Evolutionary conservation across 169 alveolate species (phyloP).

Genomic region (Plasmodium falciparum): DNA sequence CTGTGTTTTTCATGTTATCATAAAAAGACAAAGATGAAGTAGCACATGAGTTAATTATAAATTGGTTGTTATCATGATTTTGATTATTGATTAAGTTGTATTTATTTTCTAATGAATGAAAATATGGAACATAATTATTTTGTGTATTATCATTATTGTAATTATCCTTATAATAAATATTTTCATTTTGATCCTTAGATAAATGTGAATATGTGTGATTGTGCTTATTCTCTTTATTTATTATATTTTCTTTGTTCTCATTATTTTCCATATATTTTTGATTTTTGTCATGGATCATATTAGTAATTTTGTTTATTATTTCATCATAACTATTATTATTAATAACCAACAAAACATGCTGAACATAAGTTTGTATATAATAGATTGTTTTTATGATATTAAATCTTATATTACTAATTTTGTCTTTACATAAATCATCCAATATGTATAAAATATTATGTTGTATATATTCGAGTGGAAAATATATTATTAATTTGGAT

Average conservation of each 20-base stretch:
- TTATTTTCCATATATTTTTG: slow-evolving; percentile 12
- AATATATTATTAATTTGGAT: slow-evolving; percentile 46
- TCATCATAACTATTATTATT: slow-evolving; percentile 41
- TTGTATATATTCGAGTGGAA: slow-evolving; percentile 67
- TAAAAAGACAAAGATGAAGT: slow-evolving; percentile 44
- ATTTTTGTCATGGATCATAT: slow-evolving; percentile 25
- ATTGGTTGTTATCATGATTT: slow-evolving; percentile 11
- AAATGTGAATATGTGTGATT: too few species aligned
- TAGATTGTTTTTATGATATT: slow-evolving; percentile 59
- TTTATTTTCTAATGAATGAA: slow-evolving; percentile 38
- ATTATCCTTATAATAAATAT: not conserved
- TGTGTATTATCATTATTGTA: not conserved
- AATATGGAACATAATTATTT: slow-evolving; percentile 9
- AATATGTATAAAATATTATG: slow-evolving; percentile 25
- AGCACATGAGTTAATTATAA: slow-evolving; percentile 40
- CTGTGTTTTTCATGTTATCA: slow-evolving; percentile 74
- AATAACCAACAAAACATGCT: slow-evolving; percentile 42
- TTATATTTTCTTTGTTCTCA: too few species aligned
- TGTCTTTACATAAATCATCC: slow-evolving; percentile 41
- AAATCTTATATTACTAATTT: slow-evolving; percentile 63
- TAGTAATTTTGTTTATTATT: slow-evolving; percentile 25
- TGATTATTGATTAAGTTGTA: slow-evolving; percentile 11
- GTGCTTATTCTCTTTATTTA: too few species aligned
- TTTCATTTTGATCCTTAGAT: too few species aligned
- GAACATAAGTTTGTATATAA: slow-evolving; percentile 43